A percentile compares a stretch with the other conserved stretches of the same genome.
phyloP scores from a whole-genome alignment of 73 alveolate genomes.

The Paramecium bursaria region DNA sequence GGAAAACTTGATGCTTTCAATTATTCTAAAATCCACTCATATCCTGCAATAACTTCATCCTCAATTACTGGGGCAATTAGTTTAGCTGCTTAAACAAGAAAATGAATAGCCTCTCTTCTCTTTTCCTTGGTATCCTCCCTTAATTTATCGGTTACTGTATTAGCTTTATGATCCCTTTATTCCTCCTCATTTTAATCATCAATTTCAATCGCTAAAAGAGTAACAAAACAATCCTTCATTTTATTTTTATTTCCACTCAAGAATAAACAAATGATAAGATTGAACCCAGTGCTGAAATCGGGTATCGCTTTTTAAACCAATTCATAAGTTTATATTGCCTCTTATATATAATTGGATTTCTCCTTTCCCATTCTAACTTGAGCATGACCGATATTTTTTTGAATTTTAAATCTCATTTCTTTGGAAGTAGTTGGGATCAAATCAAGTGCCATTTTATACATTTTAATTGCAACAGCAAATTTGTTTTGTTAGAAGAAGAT shows the following conservation, averaged over 20 bases:
- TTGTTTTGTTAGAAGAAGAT: constrained; percentile 85
- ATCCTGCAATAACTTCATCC: constrained; percentile 90
- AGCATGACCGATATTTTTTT: constrained; percentile 98
- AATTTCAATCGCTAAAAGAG: constrained; percentile 87
- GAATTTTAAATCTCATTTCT: constrained; percentile 97
- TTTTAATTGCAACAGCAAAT: constrained; percentile 96
- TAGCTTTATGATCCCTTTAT: constrained; percentile 75
- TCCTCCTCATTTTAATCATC: constrained; percentile 95
- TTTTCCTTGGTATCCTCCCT: constrained; percentile 93
- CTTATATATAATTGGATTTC: constrained; percentile 55
- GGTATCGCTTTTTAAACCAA: constrained; percentile 83
- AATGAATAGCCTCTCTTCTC: constrained; percentile 84
- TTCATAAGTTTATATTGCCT: constrained; percentile 91
- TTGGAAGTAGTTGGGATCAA: constrained; percentile 94
- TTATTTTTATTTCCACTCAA: constrained; percentile 92
- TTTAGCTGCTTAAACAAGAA: constrained; percentile 90
- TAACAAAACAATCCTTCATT: constrained; percentile 84
- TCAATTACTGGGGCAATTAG: constrained; percentile 96
- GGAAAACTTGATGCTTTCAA: constrained; percentile 90
- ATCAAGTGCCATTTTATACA: constrained; percentile 99
- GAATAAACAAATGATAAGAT: constrained; percentile 90
- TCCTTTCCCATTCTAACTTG: constrained; percentile 91
- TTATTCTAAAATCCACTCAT: constrained; percentile 92
- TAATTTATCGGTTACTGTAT: constrained; percentile 85
- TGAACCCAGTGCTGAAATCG: constrained; percentile 87